Evolutionary conservation across 2,329 filamentous ascomycete genomes (phyloP), one percentile per base, ranked within the genome.

Genomic region (Paraphoma sp.): DNA sequence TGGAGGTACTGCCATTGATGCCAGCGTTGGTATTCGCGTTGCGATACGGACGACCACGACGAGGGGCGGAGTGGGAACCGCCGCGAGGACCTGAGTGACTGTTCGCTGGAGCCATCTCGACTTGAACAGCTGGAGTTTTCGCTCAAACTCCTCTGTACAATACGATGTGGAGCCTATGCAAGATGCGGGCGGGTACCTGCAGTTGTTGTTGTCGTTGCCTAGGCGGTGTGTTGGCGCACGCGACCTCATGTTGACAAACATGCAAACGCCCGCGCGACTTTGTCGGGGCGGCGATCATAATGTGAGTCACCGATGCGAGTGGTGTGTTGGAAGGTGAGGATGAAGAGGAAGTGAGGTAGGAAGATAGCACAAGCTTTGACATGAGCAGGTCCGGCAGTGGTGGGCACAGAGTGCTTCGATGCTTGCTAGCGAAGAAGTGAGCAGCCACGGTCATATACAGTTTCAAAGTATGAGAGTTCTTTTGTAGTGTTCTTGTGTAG

Each of bases 1-100:
- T 31, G 0, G 42, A 14, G 30, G 51, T 41, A 17, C 41, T 45
- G 4, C 29, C n/a, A 12, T 45, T 47, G 30, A 60, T 12, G 12
- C 57, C 54, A 9, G 57, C 54, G 4, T 52, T 55, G 8, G 54
- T 58, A 14, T 54, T 33, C 3, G 54, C 33, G 17, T 48, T 51
- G 28, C 42, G 54, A 11, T 12, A 33, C 5, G 23, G 46, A 12
- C 38, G 42, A 45, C 11, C 28, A 9, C 17, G 7, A 18, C 11
- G 11, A 12, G 17, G 17, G 28, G 17, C 10, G 7, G 18, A 45
- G 16, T 18, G 42, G 5, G 14, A 7, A 14, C 42, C 17, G 17
- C 11, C 42, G 12, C 38, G 38, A 6, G 31, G 38, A 44, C 3
- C 30, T 31, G 11, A 16, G 28, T 12, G 28, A 33, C 7, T 18